These are phyloP conservation scores for Gossypium schwendimanii DNA, from an alignment of 441 rosid species.

Conservation along the genomic window DNA sequence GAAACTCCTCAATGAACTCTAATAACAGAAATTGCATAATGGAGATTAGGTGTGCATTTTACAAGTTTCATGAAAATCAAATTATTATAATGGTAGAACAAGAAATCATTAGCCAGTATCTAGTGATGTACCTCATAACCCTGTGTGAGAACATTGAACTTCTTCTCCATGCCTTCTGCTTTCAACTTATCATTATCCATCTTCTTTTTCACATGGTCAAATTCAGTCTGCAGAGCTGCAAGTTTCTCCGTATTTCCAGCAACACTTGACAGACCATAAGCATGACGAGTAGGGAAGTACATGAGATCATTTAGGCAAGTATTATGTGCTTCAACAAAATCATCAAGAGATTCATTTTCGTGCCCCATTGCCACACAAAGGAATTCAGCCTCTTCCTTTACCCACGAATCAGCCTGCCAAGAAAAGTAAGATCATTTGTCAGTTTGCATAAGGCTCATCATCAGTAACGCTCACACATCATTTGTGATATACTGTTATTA, in stretches of 20 bases:
- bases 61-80: not conserved
- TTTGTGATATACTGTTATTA: not conserved
- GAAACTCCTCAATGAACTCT: not conserved
- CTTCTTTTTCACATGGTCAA: slow-evolving; percentile 60
- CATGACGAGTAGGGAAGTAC: slow-evolving; percentile 88
- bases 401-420: slow-evolving; percentile 59
- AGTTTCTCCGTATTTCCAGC: slow-evolving; percentile 85
- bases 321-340: slow-evolving; percentile 78
- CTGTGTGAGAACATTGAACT: slow-evolving; percentile 69
- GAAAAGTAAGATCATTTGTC: slow-evolving; percentile 5
- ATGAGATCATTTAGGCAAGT: slow-evolving; percentile 87
- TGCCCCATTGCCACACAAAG: slow-evolving; percentile 85
- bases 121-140: slow-evolving; percentile 75
- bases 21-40: not conserved
- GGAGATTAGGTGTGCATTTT: not conserved
- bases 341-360: slow-evolving; percentile 70
- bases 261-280: slow-evolving; percentile 86
- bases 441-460: not conserved
- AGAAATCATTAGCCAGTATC: not conserved
- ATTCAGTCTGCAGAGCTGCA: slow-evolving; percentile 72
- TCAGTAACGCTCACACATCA: not conserved
- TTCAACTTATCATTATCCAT: slow-evolving; percentile 81
- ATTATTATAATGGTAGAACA: not conserved
- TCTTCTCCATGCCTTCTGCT: slow-evolving; percentile 72
- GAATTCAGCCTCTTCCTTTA: slow-evolving; percentile 62